A percentile compares a stretch with the other conserved stretches of the same genome.
These are phyloP conservation scores for Hypericum perforatum DNA, from an alignment of 345 rosid genomes.

Conservation along the genomic window DNA sequence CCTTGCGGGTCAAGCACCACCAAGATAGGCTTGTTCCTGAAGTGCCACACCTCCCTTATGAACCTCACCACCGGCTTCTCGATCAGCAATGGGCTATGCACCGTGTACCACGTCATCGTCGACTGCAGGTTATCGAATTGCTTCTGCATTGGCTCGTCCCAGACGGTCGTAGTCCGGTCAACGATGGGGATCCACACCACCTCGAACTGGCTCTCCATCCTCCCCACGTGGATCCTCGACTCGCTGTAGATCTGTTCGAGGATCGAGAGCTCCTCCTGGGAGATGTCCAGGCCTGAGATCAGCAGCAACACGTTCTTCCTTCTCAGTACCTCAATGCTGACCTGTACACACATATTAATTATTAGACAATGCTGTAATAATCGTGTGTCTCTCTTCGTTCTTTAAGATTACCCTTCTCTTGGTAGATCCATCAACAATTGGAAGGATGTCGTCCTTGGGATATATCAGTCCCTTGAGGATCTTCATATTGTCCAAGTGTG, in stretches of 20 bases:
- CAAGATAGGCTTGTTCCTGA: slow-evolving; percentile 4
- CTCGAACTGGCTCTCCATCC: slow-evolving; percentile 3
- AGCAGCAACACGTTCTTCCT: slow-evolving; percentile 2
- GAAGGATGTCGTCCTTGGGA: not conserved
- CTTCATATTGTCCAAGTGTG: slow-evolving; percentile 4
- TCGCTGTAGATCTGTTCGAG: slow-evolving; percentile 2
- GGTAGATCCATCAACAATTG: slow-evolving; percentile 7
- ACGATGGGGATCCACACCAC: not conserved
- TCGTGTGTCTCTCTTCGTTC: not conserved
- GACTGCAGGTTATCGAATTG: not conserved
- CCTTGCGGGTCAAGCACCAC: slow-evolving; percentile 6
- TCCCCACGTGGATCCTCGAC: slow-evolving; percentile 1
- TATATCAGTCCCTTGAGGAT: not conserved
- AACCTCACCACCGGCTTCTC: not conserved
- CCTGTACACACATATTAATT: not conserved
- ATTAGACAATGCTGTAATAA: not conserved
- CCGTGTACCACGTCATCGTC: slow-evolving; percentile 5
- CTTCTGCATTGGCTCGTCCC: not conserved
- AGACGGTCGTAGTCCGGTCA: not conserved
- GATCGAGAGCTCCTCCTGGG: not conserved
- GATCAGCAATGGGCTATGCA: not conserved
- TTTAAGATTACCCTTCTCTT: slow-evolving; percentile 1
- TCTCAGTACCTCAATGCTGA: slow-evolving; percentile 1
- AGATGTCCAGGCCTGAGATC: slow-evolving; percentile 4
- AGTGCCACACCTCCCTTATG: slow-evolving; percentile 1